Percentiles rank a stretch among this genome's conserved stretches.
phyloP scores from a whole-genome alignment of 345 rosid species.

The Euphorbia lathyris region DNA sequence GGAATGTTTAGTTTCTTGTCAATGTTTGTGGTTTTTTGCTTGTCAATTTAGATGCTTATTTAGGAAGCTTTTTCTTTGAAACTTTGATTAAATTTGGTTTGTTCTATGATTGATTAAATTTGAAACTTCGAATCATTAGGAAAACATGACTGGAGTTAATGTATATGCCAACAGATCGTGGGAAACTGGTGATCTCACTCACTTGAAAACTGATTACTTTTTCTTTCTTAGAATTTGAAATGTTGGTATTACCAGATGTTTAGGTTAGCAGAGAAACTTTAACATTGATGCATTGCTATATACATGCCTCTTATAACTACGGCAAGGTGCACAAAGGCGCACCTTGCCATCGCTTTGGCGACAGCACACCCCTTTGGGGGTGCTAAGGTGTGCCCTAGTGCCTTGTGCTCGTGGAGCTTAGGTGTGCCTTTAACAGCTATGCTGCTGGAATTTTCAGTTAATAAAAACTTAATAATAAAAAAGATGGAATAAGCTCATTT shows the following conservation, averaged over 20 bases:
- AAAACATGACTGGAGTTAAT: not conserved
- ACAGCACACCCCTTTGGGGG: too few species aligned
- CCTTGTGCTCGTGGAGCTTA: too few species aligned
- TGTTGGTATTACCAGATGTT: not conserved
- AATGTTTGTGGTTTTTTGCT: not conserved
- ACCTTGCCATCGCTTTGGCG: too few species aligned
- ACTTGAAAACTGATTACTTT: too few species aligned
- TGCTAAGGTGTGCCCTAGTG: too few species aligned
- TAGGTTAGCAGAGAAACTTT: not conserved
- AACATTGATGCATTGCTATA: not conserved
- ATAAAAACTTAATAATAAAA: not conserved
- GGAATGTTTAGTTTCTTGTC: not conserved
- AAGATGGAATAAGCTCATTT: not conserved
- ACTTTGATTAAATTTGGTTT: too few species aligned
- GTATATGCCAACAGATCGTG: not conserved
- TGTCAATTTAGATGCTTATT: not conserved
- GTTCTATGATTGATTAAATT: not conserved
- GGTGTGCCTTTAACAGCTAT: too few species aligned
- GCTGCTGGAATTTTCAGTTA: constrained; percentile 1
- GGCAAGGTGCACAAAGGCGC: too few species aligned
- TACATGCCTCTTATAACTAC: too few species aligned
- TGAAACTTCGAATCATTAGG: not conserved
- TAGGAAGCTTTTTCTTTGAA: not conserved
- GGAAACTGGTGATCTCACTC: too few species aligned
- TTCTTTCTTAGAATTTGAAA: too few species aligned